Evolutionary conservation across 306 rosid species (phyloP).

Genomic region (Sophora flavescens): DNA sequence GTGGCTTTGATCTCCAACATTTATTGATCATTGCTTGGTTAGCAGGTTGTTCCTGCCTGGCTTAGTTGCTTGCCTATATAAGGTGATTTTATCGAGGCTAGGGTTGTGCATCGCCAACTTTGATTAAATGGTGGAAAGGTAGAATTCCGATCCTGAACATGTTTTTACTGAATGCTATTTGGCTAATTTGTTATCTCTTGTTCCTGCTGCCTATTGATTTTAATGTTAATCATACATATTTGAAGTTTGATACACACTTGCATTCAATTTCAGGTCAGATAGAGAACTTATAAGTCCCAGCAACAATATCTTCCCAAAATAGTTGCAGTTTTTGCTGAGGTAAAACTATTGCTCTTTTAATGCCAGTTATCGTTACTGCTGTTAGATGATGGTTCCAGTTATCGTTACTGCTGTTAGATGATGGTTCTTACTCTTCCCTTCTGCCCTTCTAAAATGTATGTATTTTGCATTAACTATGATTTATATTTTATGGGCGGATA

Average conservation of each 20-base stretch:
- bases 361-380: conserved; percentile 14
- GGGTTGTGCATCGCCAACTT: conserved; percentile 71
- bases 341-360: conserved; percentile 30
- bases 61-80: conserved; percentile 71
- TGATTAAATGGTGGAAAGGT: conserved; percentile 81
- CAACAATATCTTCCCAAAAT: conserved; percentile 76
- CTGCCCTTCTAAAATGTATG: conserved; percentile 32
- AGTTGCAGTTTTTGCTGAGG: conserved; percentile 78
- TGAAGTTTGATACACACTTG: not conserved
- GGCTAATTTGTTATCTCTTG: not conserved
- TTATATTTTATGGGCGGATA: conserved; percentile 70
- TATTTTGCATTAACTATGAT: conserved; percentile 13
- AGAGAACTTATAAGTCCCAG: conserved; percentile 67
- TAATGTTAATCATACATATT: not conserved
- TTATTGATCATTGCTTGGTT: conserved; percentile 28
- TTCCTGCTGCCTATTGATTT: not conserved
- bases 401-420: conserved; percentile 14
- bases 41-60: conserved; percentile 78
- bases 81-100: conserved; percentile 75
- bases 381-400: not conserved
- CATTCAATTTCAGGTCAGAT: conserved; percentile 67
- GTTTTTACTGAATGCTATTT: conserved; percentile 23
- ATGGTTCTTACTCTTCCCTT: conserved; percentile 10
- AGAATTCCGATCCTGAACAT: conserved; percentile 29
- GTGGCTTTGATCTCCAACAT: conserved; percentile 37